Evolutionary conservation across 805 yeast species (phyloP), one percentile per base, ranked within the genome.

Genomic region (Saturnispora besseyi): DNA sequence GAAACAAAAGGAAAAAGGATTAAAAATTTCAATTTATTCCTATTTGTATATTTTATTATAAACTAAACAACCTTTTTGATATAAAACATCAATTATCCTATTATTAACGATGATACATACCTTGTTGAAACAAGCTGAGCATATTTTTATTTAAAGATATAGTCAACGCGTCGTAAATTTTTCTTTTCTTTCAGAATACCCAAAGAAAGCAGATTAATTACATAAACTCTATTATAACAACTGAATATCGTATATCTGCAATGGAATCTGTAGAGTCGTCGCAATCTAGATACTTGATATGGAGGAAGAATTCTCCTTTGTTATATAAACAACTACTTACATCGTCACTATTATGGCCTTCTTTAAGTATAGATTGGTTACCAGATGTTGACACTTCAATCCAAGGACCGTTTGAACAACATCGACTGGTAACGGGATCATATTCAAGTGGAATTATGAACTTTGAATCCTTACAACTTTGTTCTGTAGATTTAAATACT

Each of bases 261-360:
- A 36, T 36, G 40, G 40, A 36, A 12, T 30, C 42, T 24, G 29
- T 43, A 26, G 42, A 38, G 42, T 22, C 29, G 7, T n/a, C 26
- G 15, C 37, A 43, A 10, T 8, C 13, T 41, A 45, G 30, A 3
- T 81, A 81, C 62, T 62, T 73, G 15, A 66, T 69, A 22, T 81
- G 84, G 84, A 79, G 80, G 66, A 82, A 81, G 57, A 81, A 81
- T 57, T 64, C 80, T 1, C 80, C 78, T 6, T 68, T 72, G 32
- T 62, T 81, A 26, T 81, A 81, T 62, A 79, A 76, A 53, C 71
- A 74, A 44, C 60, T 81, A 28, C 69, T 72, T 34, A 76, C 83
- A 2, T 65, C 75, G 15, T 66, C 81, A 9, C 65, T 80, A n/a
- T 67, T 77, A 21, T 81, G 86, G 86, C 87, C 87, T 7, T 77